Percentiles rank a stretch among this genome's conserved stretches.
Evolutionary conservation across 176 grass and related monocot genomes (phyloP).

Genomic region (Juncus effusus): DNA sequence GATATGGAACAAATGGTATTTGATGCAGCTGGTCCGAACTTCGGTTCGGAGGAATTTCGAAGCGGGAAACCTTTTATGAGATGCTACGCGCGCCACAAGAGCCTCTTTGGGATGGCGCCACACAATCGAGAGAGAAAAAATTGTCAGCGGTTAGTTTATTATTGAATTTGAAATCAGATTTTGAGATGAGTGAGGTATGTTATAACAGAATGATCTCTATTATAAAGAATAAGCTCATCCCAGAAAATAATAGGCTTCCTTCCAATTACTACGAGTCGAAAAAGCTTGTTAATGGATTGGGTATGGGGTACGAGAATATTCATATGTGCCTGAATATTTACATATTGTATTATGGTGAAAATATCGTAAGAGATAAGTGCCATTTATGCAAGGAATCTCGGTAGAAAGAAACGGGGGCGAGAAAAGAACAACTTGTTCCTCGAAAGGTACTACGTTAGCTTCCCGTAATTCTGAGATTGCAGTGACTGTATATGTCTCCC

Average conservation of each 20-base stretch:
- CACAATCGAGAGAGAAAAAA: background rate
- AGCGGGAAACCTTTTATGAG: background rate
- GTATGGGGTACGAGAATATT: background rate
- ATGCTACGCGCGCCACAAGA: background rate
- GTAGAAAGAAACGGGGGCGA: background rate
- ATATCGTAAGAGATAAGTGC: background rate
- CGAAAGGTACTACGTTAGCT: slow-evolving; percentile 3
- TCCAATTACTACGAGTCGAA: background rate
- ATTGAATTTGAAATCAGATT: background rate
- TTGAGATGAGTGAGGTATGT: background rate
- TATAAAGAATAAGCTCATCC: background rate
- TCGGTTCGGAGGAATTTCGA: background rate
- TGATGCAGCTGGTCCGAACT: background rate
- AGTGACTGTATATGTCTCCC: background rate
- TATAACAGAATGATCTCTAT: background rate
- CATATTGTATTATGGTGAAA: slow-evolving; percentile 3
- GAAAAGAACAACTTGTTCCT: background rate
- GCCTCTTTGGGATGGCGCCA: background rate
- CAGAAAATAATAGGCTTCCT: background rate
- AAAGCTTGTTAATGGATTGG: background rate
- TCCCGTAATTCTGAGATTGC: slow-evolving; percentile 6
- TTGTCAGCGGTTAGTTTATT: background rate
- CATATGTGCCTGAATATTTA: slow-evolving; percentile 3
- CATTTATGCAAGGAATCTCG: slow-evolving; percentile 1
- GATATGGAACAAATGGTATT: too few species aligned